Percentiles rank a stretch among this genome's conserved stretches.
These are phyloP conservation scores for Ceratobasidium sp. DNA, from an alignment of 1,284 basidiomycete genomes.

Conservation along the genomic window DNA sequence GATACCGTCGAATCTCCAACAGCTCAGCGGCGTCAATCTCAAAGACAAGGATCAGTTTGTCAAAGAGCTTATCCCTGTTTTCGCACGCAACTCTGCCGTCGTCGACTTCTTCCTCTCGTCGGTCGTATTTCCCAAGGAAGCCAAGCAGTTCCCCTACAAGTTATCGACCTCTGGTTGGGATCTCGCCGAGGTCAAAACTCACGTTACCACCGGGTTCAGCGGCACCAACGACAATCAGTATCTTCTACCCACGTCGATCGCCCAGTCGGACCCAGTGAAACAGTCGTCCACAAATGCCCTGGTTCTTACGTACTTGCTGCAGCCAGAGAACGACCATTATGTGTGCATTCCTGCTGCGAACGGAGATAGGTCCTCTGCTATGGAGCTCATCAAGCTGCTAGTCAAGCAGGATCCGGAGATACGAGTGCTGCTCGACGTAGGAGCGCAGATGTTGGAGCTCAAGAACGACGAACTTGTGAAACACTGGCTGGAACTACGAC, in stretches of 20 bases:
- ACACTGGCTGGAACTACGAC: conserved; percentile 60
- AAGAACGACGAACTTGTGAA: conserved; percentile 62
- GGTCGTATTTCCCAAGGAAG: conserved; percentile 66
- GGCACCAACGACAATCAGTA: conserved; percentile 70
- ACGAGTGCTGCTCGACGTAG: conserved; percentile 68
- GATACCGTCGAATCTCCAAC: conserved; percentile 56
- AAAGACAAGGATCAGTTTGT: conserved; percentile 61
- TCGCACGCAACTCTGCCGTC: conserved; percentile 60
- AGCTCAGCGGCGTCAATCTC: conserved; percentile 62
- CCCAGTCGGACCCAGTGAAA: conserved; percentile 61
- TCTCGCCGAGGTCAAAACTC: conserved; percentile 60
- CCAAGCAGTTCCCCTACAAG: conserved; percentile 66
- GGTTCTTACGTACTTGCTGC: conserved; percentile 64
- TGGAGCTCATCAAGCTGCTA: conserved; percentile 59
- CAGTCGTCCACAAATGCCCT: conserved; percentile 68
- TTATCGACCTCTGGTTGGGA: conserved; percentile 69
- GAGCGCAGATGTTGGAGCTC: conserved; percentile 71
- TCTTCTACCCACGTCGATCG: conserved; percentile 65
- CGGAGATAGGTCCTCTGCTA: conserved; percentile 54
- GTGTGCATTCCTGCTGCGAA: conserved; percentile 52
- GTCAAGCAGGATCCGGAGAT: conserved; percentile 59
- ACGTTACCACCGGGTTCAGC: conserved; percentile 68
- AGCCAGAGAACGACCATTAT: conserved; percentile 63
- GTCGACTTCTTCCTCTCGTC: conserved; percentile 67
- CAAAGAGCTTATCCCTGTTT: conserved; percentile 57